phyloP scores from a whole-genome alignment of 768 basidiomycete species.

The Cubamyces sp. region DNA sequence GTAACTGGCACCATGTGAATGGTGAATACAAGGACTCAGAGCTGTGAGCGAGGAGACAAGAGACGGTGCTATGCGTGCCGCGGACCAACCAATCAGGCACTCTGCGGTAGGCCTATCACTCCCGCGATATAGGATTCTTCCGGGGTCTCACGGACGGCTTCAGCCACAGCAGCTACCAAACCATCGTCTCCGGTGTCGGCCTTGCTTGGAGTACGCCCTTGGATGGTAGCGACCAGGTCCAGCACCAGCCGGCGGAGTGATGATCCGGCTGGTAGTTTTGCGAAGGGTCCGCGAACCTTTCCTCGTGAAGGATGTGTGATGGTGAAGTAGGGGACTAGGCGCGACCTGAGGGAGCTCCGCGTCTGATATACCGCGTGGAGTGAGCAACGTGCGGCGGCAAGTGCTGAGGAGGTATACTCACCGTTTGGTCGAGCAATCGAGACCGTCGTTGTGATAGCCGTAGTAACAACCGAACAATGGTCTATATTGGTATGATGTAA shows the following conservation, averaged over 20 bases:
- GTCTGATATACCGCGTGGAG: constrained; percentile 39
- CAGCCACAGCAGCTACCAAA: constrained; percentile 27
- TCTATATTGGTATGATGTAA: constrained; percentile 34
- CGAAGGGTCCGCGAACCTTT: constrained; percentile 74
- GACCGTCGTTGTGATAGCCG: constrained; percentile 60
- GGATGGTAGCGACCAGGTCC: constrained; percentile 54
- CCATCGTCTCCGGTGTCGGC: constrained; percentile 12
- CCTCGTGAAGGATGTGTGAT: constrained; percentile 79
- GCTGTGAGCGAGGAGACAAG: too few species aligned
- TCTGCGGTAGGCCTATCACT: neutral
- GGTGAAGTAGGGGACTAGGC: constrained; percentile 80
- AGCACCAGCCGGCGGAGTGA: constrained; percentile 60
- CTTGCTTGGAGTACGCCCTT: constrained; percentile 9
- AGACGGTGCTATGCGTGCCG: too few species aligned
- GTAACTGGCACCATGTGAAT: too few species aligned
- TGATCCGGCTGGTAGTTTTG: constrained; percentile 55
- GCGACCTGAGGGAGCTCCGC: constrained; percentile 54
- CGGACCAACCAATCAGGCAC: too few species aligned
- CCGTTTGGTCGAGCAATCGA: constrained; percentile 47
- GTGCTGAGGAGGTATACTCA: constrained; percentile 35
- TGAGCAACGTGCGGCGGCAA: neutral
- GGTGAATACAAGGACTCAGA: too few species aligned
- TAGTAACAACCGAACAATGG: constrained; percentile 65
- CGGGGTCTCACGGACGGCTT: constrained; percentile 26
- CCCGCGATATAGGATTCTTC: constrained; percentile 29